Evolutionary conservation across 495 filamentous ascomycete species (phyloP), one percentile per base, ranked within the genome.

Genomic region (Recurvomyces mirabilis): DNA sequence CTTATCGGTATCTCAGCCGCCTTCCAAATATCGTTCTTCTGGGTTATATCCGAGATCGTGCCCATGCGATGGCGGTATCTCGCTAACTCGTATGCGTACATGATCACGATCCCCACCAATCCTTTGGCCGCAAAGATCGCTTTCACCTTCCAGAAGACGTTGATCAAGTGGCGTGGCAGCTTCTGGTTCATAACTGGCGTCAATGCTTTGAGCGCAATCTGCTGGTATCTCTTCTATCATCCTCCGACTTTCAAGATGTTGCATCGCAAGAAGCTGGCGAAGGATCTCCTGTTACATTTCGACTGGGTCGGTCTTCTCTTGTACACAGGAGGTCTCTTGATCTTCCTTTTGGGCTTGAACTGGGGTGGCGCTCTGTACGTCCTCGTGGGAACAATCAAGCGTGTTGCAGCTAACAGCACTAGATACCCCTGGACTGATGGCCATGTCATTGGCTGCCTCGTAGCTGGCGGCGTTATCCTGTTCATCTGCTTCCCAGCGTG

Each of bases 281-380:
- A 44, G 40, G 38, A 28, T 17, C 26, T 47, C 9, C 43, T 51
- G 29, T 20, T 69, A 2, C 62, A 61, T 31, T 59, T 73, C 6
- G 70, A 73, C 48, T 72, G 63, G 48, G 37, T 64, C 33, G 65
- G 64, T 1, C 52, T 65, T 32, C 36, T 63, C 26, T 50, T 69
- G 3, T 72, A 61, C 49, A 58, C 62, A 11, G 56, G 53, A 17
- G 68, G 68, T 13, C 47, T 70, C 1, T 47, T 65, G 14, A 53
- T 72, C 23, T 53, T 74, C 17, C 52, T 72, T 1, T 56, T 71
- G 18, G 70, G 68, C 15, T 59, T 75, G 33, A 48, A 49, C 44
- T 53, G 47, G 44, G 58, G 59, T 18, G 53, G 55, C 20, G n/a
- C n/a, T n/a, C n/a, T n/a, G n/a, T n/a, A n/a, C n/a, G n/a, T n/a